Evolutionary conservation across 1,284 basidiomycete species (phyloP).

Genomic region (Apiotrichum laibachii): DNA sequence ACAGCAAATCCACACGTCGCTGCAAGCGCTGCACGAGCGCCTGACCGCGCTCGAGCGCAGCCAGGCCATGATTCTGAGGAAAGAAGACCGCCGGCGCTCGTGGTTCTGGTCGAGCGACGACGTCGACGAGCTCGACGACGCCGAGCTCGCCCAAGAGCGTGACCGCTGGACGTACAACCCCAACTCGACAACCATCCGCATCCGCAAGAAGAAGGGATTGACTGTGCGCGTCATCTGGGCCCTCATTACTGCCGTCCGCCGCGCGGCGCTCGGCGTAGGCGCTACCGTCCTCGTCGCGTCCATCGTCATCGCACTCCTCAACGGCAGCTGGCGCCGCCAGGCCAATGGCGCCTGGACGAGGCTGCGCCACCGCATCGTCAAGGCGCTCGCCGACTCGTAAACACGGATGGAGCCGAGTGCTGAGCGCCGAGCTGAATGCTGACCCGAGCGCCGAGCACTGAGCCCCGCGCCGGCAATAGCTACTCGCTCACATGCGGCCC

Average conservation of each 20-base stretch:
- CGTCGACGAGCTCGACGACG: slow-evolving; percentile 39
- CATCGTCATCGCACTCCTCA: slow-evolving; percentile 29
- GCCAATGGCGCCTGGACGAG: slow-evolving; percentile 5
- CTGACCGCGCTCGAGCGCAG: slow-evolving; percentile 67
- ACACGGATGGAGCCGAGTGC: no score
- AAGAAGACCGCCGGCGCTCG: slow-evolving; percentile 28
- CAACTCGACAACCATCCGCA: slow-evolving; percentile 23
- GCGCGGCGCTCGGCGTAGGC: slow-evolving; percentile 39
- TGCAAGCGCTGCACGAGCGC: slow-evolving; percentile 85
- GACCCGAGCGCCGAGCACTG: no score
- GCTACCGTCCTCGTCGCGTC: slow-evolving; percentile 31
- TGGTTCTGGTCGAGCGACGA: slow-evolving; percentile 38
- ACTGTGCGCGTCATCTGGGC: slow-evolving; percentile 36
- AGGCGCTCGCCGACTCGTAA: slow-evolving; percentile 1
- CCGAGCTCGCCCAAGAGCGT: slow-evolving; percentile 30
- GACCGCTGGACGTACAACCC: slow-evolving; percentile 22
- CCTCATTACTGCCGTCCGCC: slow-evolving; percentile 31
- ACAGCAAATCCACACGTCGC: slow-evolving; percentile 65
- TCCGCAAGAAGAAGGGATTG: slow-evolving; percentile 22
- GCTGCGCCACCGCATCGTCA: slow-evolving; percentile 12
- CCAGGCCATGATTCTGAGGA: slow-evolving; percentile 39
- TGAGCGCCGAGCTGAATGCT: no score
- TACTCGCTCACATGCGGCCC: no score
- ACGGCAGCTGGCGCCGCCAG: slow-evolving; percentile 32
- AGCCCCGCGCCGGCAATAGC: no score